phyloP scores from a whole-genome alignment of 2,329 filamentous ascomycete species.

The Metarhizium rileyi region DNA sequence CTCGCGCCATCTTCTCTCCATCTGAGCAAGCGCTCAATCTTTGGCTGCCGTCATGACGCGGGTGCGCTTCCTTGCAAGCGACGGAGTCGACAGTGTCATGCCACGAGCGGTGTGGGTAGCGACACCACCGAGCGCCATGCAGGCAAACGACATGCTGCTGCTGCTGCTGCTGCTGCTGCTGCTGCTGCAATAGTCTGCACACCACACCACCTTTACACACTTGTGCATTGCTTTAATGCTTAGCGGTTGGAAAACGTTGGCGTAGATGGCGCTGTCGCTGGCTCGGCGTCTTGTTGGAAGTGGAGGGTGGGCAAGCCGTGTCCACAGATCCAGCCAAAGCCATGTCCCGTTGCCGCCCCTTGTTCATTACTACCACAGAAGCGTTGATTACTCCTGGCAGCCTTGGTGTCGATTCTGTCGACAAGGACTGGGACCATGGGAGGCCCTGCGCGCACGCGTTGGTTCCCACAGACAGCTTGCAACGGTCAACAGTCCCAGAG shows the following conservation, averaged over 20 bases:
- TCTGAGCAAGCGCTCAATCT: background rate
- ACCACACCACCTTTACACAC: background rate
- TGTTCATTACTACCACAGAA: slow-evolving; percentile 3
- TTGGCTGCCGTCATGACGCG: slow-evolving; percentile 3
- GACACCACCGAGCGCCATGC: background rate
- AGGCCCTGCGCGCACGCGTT: slow-evolving; percentile 4
- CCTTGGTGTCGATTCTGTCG: slow-evolving; percentile 4
- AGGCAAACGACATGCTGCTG: slow-evolving; percentile 1
- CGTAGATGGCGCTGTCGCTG: background rate
- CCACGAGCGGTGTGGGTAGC: slow-evolving; percentile 24
- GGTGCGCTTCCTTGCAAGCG: background rate
- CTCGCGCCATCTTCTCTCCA: background rate
- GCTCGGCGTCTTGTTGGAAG: background rate
- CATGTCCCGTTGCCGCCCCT: slow-evolving; percentile 9
- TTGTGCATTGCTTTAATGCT: background rate
- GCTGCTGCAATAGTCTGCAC: background rate
- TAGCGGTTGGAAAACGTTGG: slow-evolving; percentile 1
- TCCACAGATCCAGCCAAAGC: slow-evolving; percentile 5
- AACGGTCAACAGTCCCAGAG: background rate
- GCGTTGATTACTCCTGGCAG: slow-evolving; percentile 1
- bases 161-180: background rate
- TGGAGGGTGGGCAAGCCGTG: slow-evolving; percentile 1
- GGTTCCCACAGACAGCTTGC: slow-evolving; percentile 5
- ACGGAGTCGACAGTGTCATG: background rate
- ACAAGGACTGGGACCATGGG: slow-evolving; percentile 5